These are phyloP conservation scores for Botrytis fabae DNA, from an alignment of 2,329 filamentous ascomycete genomes.

Conservation along the genomic window DNA sequence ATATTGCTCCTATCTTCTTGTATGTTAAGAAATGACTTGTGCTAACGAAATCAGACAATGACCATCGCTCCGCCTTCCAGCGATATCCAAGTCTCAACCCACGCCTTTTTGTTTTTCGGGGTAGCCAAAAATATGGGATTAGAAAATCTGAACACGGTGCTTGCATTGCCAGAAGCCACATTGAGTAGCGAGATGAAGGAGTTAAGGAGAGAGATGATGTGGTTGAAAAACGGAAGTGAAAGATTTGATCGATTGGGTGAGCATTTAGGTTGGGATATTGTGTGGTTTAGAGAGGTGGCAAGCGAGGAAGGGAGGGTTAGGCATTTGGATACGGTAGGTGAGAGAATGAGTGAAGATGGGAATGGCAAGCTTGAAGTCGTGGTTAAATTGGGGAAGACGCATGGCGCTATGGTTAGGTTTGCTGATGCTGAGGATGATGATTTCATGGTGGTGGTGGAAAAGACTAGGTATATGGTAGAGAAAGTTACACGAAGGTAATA, in stretches of 20 bases:
- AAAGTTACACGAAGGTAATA: neutral
- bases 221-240: conserved; percentile 3
- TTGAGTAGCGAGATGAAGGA: conserved; percentile 8
- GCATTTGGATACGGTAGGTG: neutral
- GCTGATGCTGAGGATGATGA: neutral
- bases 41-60: neutral
- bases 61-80: neutral
- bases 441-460: conserved; percentile 1
- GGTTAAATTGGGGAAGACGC: conserved; percentile 4
- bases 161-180: neutral
- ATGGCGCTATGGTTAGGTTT: conserved; percentile 10
- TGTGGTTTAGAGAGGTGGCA: conserved; percentile 4
- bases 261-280: neutral
- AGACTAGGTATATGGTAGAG: neutral
- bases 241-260: neutral
- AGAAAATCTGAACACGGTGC: neutral
- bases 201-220: conserved; percentile 6
- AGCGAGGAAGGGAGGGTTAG: neutral
- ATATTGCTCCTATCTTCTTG: neutral
- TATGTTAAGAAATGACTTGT: neutral
- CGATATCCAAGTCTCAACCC: conserved; percentile 2
- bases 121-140: conserved; percentile 17
- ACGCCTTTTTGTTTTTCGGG: conserved; percentile 16
- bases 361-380: neutral
- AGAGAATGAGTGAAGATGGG: neutral